Evolutionary conservation across 306 rosid genomes (phyloP), one percentile per base, ranked within the genome.

Genomic region (Pyrus communis): DNA sequence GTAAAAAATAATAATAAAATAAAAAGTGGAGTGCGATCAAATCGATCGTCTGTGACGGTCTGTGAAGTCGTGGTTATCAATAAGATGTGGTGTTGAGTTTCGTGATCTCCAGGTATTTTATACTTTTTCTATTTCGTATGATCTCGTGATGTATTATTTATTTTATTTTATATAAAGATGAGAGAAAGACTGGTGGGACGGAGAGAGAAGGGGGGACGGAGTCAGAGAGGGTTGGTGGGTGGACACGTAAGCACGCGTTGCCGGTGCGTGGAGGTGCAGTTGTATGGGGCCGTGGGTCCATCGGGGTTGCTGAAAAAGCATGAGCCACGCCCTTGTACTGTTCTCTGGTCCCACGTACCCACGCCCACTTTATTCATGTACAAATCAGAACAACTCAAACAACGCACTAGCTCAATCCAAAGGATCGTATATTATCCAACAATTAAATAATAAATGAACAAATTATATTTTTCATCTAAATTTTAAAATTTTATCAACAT

Each of bases 241-340:
- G 71, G 89, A 91, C 74, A 82, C 54, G 85, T 85, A 82, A 86
- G 97, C 98, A 94, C 97, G 97, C 94, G 82, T 91, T 91, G 97
- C 94, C 93, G 96, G 97, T 84, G 80, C 7, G 74, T 69, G 84
- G 80, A 89, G 90, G 85, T 67, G 96, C 95, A 92, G 79, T 81
- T 79, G 87, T 85, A 80, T 90, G 89, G 98, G 90, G 83, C 71
- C 80, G 93, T 94, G 98, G 98, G 97, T 72, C 97, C 95, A 77
- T 86, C 23, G 91, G 80, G 74, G 72, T 87, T 82, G 86, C 80
- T 33, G 78, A 78, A 78, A 85, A 91, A 84, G 82, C 22, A 92
- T 86, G 92, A 85, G 78, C 84, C 83, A 74, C 64, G 42, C 68
- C 69, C 80, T 62, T 65, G 76, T 73, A 81, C 77, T 82, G 81